Base-by-base conservation (phyloP, 345 rosid species). In the Litchi chinensis region DNA sequence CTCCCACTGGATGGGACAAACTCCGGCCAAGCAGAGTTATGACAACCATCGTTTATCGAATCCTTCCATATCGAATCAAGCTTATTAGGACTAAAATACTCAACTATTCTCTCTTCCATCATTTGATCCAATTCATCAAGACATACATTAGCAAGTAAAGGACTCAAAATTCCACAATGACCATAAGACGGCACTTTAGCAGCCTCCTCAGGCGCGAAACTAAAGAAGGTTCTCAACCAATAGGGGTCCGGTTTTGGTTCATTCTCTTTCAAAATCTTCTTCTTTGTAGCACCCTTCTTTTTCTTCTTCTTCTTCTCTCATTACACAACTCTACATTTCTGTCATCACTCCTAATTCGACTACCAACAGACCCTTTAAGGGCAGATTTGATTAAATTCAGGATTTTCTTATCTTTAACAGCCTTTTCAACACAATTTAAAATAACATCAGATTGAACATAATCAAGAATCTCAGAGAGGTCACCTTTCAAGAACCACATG, bases 11-110 rank as follows among this genome's bases (percentile, higher is more conserved):
- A 86, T 0, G 99, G 99, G 83, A 96, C 99, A 86, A 96, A 94
- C 91, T 96, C 98, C 0, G 98, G 99, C 99, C 99, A 96, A 10
- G 98, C 86, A n/a, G 98, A 97, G 76, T 96, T 96, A 81, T 94
- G 98, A 43, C 94, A 93, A 50, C 95, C 97, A 82, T 90, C 98
- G 84, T 90, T 79, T 43, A 91, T 93, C 10, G 94, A 90, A 65
- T 90, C 82, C 84, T 87, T 96, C 99, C 99, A 96, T 86, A 96
- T 93, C 0, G 98, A 90, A 87, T 96, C 97, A 2, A 81, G 85
- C 82, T 88, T 89, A 83, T 84, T 90, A 56, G 99, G 98, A 75
- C 81, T 90, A 81, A 96, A 94, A 86, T 86, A 91, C 80, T 85
- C 83, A 37, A 85, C 84, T 70, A 91, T 85, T 89, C 84, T 91